A percentile compares a stretch with the other conserved stretches of the same genome.
phyloP scores from a whole-genome alignment of 192 early-diverging fungal genomes.

The Coemansia sp. region DNA sequence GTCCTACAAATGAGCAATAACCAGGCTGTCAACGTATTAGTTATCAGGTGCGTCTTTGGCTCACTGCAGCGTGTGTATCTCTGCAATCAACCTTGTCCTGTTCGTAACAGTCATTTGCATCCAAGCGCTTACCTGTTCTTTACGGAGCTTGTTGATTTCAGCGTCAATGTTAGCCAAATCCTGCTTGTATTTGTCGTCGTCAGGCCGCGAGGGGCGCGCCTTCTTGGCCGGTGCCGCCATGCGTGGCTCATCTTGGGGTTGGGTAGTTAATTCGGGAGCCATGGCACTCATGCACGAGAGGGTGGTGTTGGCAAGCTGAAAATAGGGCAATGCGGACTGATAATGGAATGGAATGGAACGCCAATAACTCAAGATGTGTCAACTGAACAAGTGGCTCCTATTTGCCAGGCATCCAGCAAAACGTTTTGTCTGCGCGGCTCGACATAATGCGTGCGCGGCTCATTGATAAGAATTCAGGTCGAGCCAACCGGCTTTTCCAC shows the following conservation, averaged over 20 bases:
- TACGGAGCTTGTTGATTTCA: slow-evolving; percentile 58
- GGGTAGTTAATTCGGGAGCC: slow-evolving; percentile 34
- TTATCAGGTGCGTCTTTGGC: slow-evolving; percentile 13
- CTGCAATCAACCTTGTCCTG: not conserved
- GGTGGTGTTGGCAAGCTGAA: not conserved
- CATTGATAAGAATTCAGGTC: not conserved
- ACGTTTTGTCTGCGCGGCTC: slow-evolving; percentile 3
- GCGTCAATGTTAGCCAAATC: slow-evolving; percentile 57
- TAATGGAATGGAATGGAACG: not conserved
- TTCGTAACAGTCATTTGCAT: not conserved
- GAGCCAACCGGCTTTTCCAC: not conserved
- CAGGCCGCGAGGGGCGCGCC: slow-evolving; percentile 51
- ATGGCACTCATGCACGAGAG: slow-evolving; percentile 14
- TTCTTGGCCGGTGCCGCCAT: slow-evolving; percentile 13
- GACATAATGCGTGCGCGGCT: not conserved
- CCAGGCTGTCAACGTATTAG: not conserved
- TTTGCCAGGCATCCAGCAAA: not conserved
- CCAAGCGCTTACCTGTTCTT: slow-evolving; percentile 52
- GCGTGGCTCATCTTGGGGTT: slow-evolving; percentile 13
- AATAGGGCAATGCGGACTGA: not conserved
- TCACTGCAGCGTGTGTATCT: not conserved
- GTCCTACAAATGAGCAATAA: slow-evolving; percentile 45
- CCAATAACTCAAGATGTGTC: too few relatives aligned
- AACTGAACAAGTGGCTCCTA: not conserved
- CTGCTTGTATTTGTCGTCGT: slow-evolving; percentile 54